These are phyloP conservation scores for Adenanthera pavonina DNA, from an alignment of 306 rosid genomes.

Conservation along the genomic window DNA sequence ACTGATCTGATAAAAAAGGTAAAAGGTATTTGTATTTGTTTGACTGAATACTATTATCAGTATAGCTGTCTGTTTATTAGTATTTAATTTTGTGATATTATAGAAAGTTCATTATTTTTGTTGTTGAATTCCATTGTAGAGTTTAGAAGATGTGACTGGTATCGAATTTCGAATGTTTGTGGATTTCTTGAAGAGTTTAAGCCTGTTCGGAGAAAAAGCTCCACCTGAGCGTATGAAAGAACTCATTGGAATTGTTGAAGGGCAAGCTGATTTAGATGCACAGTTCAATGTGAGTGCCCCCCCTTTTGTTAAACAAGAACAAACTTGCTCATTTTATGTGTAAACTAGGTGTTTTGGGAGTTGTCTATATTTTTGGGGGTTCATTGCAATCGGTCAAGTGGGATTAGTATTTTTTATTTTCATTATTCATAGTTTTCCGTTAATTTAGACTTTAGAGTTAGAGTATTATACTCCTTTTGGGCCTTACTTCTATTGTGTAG, in stretches of 20 bases:
- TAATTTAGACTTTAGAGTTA: not conserved
- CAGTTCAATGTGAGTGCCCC: constrained; percentile 73
- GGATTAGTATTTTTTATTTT: not conserved
- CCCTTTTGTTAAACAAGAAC: not conserved
- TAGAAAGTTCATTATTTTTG: constrained; percentile 40
- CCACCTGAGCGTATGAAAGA: constrained; percentile 84
- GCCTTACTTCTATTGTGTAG: not conserved
- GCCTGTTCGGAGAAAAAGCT: constrained; percentile 88
- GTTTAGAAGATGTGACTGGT: constrained; percentile 89
- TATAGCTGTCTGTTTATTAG: not conserved
- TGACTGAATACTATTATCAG: constrained; percentile 28
- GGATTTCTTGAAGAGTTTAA: constrained; percentile 85
- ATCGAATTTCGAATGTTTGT: constrained; percentile 90
- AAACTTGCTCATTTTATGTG: constrained; percentile 5
- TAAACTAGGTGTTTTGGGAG: constrained; percentile 20
- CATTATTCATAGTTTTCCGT: not conserved
- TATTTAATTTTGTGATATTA: constrained; percentile 29
- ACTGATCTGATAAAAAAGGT: constrained; percentile 95
- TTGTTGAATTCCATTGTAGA: constrained; percentile 60
- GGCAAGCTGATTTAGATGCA: constrained; percentile 91
- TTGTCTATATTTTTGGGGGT: not conserved
- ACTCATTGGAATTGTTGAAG: constrained; percentile 90
- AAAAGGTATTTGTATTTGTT: constrained; percentile 57
- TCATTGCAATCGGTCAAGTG: not conserved
- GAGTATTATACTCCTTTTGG: not conserved